Evolutionary conservation across 371 early-diverging fungal genomes (phyloP).

Genomic region (Globomyces sp.): DNA sequence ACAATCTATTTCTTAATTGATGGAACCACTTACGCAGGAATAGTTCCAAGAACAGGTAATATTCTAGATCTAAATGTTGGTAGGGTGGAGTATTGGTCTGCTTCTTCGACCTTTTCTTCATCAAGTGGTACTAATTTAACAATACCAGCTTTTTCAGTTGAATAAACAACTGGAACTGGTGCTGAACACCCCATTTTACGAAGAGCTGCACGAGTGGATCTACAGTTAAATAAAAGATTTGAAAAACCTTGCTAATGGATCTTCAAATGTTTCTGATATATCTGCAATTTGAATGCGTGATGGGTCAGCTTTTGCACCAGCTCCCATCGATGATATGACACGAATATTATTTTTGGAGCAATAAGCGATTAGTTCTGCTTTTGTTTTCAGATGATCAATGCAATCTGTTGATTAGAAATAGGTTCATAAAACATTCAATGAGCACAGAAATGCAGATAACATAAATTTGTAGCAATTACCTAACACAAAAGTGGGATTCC

Average conservation of each 20-base stretch:
- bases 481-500: conserved; percentile 46
- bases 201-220: conserved; percentile 74
- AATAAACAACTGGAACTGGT: conserved; percentile 87
- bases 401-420: conserved; percentile 55
- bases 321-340: conserved; percentile 90
- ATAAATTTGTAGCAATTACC: conserved; percentile 22
- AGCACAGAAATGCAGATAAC: not conserved
- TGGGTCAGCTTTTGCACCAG: conserved; percentile 93
- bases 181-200: conserved; percentile 65
- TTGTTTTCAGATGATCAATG: conserved; percentile 94
- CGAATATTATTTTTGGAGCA: conserved; percentile 68
- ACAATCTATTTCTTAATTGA: conserved; percentile 47
- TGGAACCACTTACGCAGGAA: conserved; percentile 61
- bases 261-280: conserved; percentile 91
- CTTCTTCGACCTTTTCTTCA: conserved; percentile 74
- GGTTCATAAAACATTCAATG: not conserved
- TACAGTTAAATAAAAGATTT: conserved; percentile 5
- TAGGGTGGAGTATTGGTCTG: conserved; percentile 83
- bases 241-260: conserved; percentile 67
- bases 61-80: conserved; percentile 88
- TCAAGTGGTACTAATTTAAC: conserved; percentile 68
- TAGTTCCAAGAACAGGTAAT: conserved; percentile 83
- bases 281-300: conserved; percentile 92
- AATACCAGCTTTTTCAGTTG: conserved; percentile 84
- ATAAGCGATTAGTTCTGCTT: conserved; percentile 81